Percentiles rank a stretch among this genome's conserved stretches.
phyloP scores from a whole-genome alignment of 257 asterid genomes.

The Nicotiana knightiana region DNA sequence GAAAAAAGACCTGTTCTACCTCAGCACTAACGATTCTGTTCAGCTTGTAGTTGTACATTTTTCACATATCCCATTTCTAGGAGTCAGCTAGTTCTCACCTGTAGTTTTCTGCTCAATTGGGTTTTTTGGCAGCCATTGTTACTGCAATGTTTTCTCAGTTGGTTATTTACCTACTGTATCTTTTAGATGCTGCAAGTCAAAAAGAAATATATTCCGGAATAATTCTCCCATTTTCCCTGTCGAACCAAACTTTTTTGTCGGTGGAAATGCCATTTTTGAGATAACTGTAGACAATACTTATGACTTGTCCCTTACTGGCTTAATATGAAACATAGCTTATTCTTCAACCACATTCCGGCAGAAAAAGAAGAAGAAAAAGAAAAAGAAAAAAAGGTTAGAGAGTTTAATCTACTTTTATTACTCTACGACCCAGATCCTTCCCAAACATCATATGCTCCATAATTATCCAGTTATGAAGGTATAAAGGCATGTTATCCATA shows the following conservation, averaged over 20 bases:
- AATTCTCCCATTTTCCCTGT: not conserved
- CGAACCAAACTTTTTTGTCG: not conserved
- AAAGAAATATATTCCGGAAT: not conserved
- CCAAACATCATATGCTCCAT: not conserved
- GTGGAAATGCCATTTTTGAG: not conserved
- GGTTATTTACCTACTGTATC: not conserved
- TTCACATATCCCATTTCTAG: constrained; percentile 1
- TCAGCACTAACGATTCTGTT: constrained; percentile 44
- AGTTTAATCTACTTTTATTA: not conserved
- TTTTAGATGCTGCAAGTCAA: constrained; percentile 4
- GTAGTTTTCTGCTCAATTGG: constrained; percentile 12
- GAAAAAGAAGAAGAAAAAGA: not conserved
- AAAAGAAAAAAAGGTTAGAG: not conserved
- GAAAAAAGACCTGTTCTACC: constrained; percentile 82
- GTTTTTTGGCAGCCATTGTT: constrained; percentile 1
- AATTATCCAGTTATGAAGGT: not conserved
- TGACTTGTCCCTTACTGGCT: no score
- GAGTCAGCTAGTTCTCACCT: constrained; percentile 10
- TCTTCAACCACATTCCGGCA: not conserved
- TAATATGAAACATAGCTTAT: not conserved
- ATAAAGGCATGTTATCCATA: not conserved
- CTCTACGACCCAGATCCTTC: not conserved
- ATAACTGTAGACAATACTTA: no score
- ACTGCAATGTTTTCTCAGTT: not conserved
- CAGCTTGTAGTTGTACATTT: constrained; percentile 6